Base-by-base conservation (phyloP, 371 early-diverging fungal species). In the Apophysomyces trapeziformis region DNA sequence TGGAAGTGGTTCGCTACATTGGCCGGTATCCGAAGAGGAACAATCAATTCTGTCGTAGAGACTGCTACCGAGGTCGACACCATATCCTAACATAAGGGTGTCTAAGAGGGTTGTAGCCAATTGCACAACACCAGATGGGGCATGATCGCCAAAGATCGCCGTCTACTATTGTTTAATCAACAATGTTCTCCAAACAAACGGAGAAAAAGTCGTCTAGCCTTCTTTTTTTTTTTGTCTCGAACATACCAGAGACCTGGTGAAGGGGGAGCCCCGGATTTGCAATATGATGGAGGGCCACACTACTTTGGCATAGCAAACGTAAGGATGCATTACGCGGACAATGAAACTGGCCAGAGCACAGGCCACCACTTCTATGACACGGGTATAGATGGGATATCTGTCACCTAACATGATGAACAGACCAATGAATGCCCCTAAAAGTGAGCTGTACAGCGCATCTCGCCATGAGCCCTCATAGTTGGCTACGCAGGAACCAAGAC, bases 71-170 rank as follows among this genome's bases (percentile, higher is more conserved):
- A 93, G 82, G 5, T 86, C 80, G 58, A 93, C 76, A 6, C 93
- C 94, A 45, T 90, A 92, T 7, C 90, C 88, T 13, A 91, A 84
- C 43, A 91, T 72, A 44, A 93, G 81, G 0, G 93, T 88, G 7
- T 87, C 85, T 7, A 94, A 74, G n/a, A 95, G 69, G 1, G 93
- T 85, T 63, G 89, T 87, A 26, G 89, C 89, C 13, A 92, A 75
- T 8, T 92, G 84, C 13, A 93, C 85, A 0, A 92, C 90, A 7
- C 95, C 95, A 0, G 92, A 90, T 54, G 91, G 86, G 69, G 93
- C 82, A 71, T 93, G 93, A 8, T 89, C 85, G 11, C 93, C 90
- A 2, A 90, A 83, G 14, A 95, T 74, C 64, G 93, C 95, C 64
- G 92, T 89, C 77, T 77, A 71, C 16, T 9, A 2, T 38, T 32